Base-by-base conservation (phyloP, 768 basidiomycete species). In the Boletus sensibilis region DNA sequence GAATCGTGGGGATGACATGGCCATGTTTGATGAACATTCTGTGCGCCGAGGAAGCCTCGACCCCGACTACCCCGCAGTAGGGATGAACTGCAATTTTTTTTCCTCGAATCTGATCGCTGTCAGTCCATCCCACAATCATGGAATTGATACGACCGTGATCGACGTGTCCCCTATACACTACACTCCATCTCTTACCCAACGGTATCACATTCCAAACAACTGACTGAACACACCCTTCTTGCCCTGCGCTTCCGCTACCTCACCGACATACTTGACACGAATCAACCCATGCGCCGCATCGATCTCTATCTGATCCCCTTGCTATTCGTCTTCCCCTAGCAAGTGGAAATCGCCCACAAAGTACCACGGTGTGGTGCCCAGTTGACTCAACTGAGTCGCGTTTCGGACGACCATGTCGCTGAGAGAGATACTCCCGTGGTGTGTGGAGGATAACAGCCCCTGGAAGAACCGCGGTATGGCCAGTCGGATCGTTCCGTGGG, bases 341-440 rank as follows among this genome's bases (percentile, higher is more conserved):
- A 20, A 12, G 4, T 23, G 3, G 14, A 72, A 62, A 46, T 71
- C 54, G 2, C 71, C 71, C 21, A 70, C 25, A 55, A 70, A 72
- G 47, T 60, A 70, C 39, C 62, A 54, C 34, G 53, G 59, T 7
- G 42, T 31, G 16, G n/a, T 11, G 3, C 46, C 60, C 1, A 62
- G 6, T 20, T 71, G 69, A 40, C 69, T 60, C 47, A 70, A 53
- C 44, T 61, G 66, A 0, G 62, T 70, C 20, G 52, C 50, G 5
- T 62, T 61, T n/a, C n/a, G n/a, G n/a, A n/a, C n/a, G n/a, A n/a
- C n/a, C n/a, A n/a, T 8, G 5, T 64, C 60, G 12, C 54, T 35
- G 18, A 70, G 35, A 0, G 47, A 39, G 34, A 67, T 37, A 5
- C 50, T 59, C 2, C 68, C 69, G 16, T 61, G 54, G 3, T 18